Evolutionary conservation across 768 basidiomycete genomes (phyloP), one percentile per base, ranked within the genome.

Genomic region (Lactifluus subvellereus): DNA sequence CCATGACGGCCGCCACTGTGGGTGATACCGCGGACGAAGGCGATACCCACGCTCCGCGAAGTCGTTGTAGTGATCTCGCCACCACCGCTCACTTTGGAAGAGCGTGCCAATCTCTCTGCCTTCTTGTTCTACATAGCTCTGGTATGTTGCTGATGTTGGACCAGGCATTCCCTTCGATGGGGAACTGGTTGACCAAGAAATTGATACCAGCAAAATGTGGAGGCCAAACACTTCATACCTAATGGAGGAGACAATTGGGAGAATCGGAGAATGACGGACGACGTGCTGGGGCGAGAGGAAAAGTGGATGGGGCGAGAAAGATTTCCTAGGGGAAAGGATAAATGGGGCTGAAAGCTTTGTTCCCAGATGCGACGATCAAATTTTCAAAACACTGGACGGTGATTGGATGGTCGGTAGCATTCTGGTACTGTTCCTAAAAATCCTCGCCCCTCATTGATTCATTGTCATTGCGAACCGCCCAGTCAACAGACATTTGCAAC

Each of bases 1-100:
- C 63, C 66, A 65, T 3, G 66, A 61, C 18, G 63, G 59, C n/a
- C 14, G 33, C 66, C 66, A 67, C 10, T 43, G 20, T 18, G 64
- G 63, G 33, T 40, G 42, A 47, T 61, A 67, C 18, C 64, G 59
- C 43, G 64, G 47, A 35, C 66, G 64, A 35, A 67, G 64, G 6
- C 30, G 35, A 45, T 67, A 67, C 13, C 66, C 66, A 27, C 6
- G 18, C 5, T 4, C 13, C 18, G 9, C 6, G 18, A 67, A 22
- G 4, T 27, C 43, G 10, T 37, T 4, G 38, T 61, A 55, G 4
- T 58, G 51, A 49, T 67, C 50, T 0, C 54, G 33, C 66, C 66
- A 67, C 64, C 63, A 67, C 20, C 10, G 16, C 22, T 67, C 66
- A 14, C 54, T 54, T 18, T 13, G n/a, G 16, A 59, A 48, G 20